Base-by-base conservation (phyloP, 2,329 filamentous ascomycete genomes). In the Cercospora berteroae region DNA sequence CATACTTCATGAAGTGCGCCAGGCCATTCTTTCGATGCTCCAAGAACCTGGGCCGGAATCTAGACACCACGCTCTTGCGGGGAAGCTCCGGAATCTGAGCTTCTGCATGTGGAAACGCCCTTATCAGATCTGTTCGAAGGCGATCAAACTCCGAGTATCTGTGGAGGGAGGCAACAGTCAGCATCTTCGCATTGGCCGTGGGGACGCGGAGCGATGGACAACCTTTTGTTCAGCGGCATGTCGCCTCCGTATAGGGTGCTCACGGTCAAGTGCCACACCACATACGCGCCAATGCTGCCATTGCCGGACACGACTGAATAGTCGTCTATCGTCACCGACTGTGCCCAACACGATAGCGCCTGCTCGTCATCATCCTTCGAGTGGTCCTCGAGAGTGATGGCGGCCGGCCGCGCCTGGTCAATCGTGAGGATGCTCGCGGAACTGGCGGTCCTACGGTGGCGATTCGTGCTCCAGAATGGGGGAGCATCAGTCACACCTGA, bases 141-240 rank as follows among this genome's bases (percentile, higher is more conserved):
- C 91, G 88, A 78, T 96, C 93, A 76, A 98, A 98, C 78, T 98
- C 94, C 0, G 94, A 97, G 80, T 97, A 98, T 77, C 94, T 83
- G 59, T 20, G 25, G 36, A 27, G 25, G 25, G 3, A 42, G 13
- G 36, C 36, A n/a, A 42, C 44, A 59, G 55, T 67, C 48, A 64
- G 57, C 57, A 64, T 12, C n/a, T 18, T 25, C 23, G 25, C 18
- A 16, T 25, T 29, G 57, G 29, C 60, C 25, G 61, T 48, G 60
- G 23, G 33, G 23, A 61, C n/a, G 60, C 50, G 66, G 39, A 29
- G 52, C 25, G 65, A n/a, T 18, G 13, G 18, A 57, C 39, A 66
- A 87, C 84, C 87, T 84, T 80, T 89, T 89, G 55, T 76, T 70
- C 7, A 79, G 69, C 50, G 67, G 72, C 66, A 77, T 65, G 66